These are phyloP conservation scores for Grifola frondosa DNA, from an alignment of 1,284 basidiomycete species.

Conservation along the genomic window DNA sequence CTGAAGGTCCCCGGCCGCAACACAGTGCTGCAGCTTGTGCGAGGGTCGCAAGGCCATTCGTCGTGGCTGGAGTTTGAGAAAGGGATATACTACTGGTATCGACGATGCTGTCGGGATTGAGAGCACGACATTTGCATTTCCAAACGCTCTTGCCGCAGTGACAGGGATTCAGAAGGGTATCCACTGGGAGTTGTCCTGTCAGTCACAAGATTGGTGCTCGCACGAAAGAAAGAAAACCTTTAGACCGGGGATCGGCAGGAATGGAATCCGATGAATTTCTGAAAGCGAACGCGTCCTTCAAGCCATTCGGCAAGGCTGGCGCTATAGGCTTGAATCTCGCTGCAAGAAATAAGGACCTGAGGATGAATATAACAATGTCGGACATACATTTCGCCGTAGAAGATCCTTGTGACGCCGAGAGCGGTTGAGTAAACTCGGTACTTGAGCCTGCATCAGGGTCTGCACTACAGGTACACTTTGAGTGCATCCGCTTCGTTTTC, in stretches of 20 bases:
- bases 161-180: constrained; percentile 56
- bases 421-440: neutral
- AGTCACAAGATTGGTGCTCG: too few species aligned
- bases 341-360: too few species aligned
- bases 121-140: constrained; percentile 51
- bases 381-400: constrained; percentile 10
- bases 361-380: too few species aligned
- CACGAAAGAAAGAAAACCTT: constrained; percentile 10
- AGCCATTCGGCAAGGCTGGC: constrained; percentile 30
- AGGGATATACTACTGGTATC: constrained; percentile 9
- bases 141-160: constrained; percentile 51
- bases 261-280: neutral
- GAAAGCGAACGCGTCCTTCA: constrained; percentile 19
- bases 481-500: constrained; percentile 73
- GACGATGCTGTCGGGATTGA: constrained; percentile 13
- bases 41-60: constrained; percentile 43
- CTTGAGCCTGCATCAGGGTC: neutral
- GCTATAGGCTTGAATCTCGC: constrained; percentile 28
- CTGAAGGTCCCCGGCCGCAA: too few species aligned
- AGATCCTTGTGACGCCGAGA: constrained; percentile 9
- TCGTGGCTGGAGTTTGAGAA: constrained; percentile 1
- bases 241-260: constrained; percentile 6
- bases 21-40: constrained; percentile 51
- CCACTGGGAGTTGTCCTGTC: constrained; percentile 13
- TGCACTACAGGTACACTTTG: constrained; percentile 57